A percentile compares a stretch with the other conserved stretches of the same genome.
phyloP scores from a whole-genome alignment of 2,329 filamentous ascomycete genomes.

The Aspergillus sergii region DNA sequence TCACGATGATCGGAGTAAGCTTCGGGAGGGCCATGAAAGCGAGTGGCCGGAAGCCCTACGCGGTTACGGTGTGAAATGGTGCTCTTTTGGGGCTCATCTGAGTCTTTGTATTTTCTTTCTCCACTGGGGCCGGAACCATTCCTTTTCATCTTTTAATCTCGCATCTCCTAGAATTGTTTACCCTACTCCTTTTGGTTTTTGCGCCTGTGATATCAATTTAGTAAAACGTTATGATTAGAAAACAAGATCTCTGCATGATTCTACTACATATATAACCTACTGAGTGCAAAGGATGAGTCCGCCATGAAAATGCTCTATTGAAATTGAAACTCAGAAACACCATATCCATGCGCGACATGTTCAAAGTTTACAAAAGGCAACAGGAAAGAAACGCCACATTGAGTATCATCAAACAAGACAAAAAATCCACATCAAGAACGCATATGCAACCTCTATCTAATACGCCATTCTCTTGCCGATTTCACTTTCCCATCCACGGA shows the following conservation, averaged over 20 bases:
- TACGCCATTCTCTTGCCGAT: slow-evolving; percentile 76
- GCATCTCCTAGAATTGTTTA: not conserved
- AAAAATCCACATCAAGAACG: not conserved
- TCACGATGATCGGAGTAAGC: not conserved
- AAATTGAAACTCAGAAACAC: not conserved
- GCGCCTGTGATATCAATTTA: not conserved
- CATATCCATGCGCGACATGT: not conserved
- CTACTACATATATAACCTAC: not conserved
- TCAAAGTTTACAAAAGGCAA: not conserved
- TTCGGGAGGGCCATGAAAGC: no score
- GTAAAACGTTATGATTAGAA: not conserved
- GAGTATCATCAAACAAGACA: slow-evolving; percentile 13
- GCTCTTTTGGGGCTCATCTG: not conserved
- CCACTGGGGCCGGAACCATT: slow-evolving; percentile 1
- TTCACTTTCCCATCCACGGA: slow-evolving; percentile 77
- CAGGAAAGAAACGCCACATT: slow-evolving; percentile 9
- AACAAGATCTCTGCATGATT: not conserved
- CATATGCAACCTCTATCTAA: slow-evolving; percentile 6
- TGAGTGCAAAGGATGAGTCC: no score
- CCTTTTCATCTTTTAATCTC: not conserved
- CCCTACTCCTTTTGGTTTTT: not conserved
- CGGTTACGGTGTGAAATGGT: not conserved
- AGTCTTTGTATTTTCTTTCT: not conserved
- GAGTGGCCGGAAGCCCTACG: not conserved
- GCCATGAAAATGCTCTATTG: not conserved